Evolutionary conservation across 2,329 filamentous ascomycete species (phyloP).

Genomic region (Talaromyces sp.): DNA sequence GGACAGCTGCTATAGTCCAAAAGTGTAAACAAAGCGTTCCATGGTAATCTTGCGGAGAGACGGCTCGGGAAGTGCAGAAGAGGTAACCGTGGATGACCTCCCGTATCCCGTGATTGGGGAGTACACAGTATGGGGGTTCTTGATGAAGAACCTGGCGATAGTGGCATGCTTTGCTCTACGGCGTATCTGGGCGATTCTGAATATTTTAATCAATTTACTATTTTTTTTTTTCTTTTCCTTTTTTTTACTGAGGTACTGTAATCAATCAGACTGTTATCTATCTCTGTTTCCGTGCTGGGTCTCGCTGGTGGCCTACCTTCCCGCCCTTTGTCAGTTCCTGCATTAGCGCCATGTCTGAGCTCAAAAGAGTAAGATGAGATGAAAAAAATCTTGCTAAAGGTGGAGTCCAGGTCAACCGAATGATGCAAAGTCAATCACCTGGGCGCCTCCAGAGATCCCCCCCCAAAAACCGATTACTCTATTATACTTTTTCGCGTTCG

Average conservation of each 20-base stretch:
- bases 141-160: neutral
- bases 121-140: too few species aligned
- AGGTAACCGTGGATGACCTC: neutral
- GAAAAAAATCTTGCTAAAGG: neutral
- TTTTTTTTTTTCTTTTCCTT: neutral
- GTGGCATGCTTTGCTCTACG: neutral
- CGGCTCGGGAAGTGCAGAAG: neutral
- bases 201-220: neutral
- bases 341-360: slow-evolving; percentile 33
- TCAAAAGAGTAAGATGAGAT: neutral
- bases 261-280: too few species aligned
- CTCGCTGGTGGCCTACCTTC: neutral
- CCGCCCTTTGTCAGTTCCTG: slow-evolving; percentile 36
- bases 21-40: slow-evolving; percentile 4
- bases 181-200: neutral
- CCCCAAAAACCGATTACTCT: neutral
- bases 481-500: neutral
- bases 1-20: neutral
- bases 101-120: slow-evolving; percentile 1
- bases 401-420: neutral
- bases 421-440: slow-evolving; percentile 12
- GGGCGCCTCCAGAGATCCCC: too few species aligned
- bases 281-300: too few species aligned
- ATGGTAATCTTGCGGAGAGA: slow-evolving; percentile 5
- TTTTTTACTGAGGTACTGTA: too few species aligned